Evolutionary conservation across 164 flowering plant species (phyloP), one percentile per base, ranked within the genome.

Genomic region (Saururus chinensis): DNA sequence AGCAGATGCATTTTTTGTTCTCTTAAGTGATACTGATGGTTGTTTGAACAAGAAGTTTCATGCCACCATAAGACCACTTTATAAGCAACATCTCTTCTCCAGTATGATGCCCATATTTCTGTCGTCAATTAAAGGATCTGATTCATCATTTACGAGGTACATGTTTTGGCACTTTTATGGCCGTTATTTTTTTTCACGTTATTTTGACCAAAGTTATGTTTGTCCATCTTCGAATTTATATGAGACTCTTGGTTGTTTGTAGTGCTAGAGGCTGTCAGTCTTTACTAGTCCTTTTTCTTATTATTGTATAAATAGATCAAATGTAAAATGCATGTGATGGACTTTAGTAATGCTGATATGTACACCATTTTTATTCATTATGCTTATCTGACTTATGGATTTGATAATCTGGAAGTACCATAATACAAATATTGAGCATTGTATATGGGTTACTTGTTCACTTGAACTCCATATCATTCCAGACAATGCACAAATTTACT

Each of bases 1-100:
- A 6, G 92, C 86, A 20, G 92, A 95, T 77, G 92, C 97, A 51
- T 90, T 91, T 69, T 80, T 71, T 65, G 64, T 84, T 63, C 78
- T 95, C 56, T 74, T 88, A 78, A 71, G 84, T 73, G 96, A 90
- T 70, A 88, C 97, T 16, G 83, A 82, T 63, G 70, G 48, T 70
- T 88, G 97, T 78, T 76, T 95, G 67, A 87, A 77, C 67, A 78
- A 74, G 76, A 80, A 68, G 61, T 87, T 81, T 54, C 97, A 88
- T 83, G 95, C 96, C 64, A 79, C 72, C 35, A 66, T 80, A 68
- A 71, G 88, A 41, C 97, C 97, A 26, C 88, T 95, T 16, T 91
- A 91, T 67, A 91, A 91, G 73, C 99, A 95, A 68, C 92, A 85
- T 3, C 83, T 85, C 70, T 91, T 84, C 79, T 84, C 84, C 51